Evolutionary conservation across 108 stramenopile genomes (phyloP).

Genomic region (Schizochytrium sp.): DNA sequence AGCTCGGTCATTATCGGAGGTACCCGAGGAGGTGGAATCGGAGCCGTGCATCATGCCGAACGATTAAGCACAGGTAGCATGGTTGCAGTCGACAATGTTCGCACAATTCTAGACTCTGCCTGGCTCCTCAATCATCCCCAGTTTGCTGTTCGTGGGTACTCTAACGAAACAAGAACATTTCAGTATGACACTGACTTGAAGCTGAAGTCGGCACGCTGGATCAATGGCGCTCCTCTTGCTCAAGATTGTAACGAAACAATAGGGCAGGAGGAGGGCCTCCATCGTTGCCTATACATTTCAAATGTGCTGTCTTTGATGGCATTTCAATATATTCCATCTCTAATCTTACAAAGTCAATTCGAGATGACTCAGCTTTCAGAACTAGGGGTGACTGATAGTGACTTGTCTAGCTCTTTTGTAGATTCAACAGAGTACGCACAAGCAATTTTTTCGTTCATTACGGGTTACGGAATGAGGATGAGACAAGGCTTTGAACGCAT

Average conservation of each 20-base stretch:
- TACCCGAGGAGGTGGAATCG: constrained; percentile 25
- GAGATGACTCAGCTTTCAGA: not conserved
- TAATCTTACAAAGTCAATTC: not conserved
- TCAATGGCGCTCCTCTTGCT: not conserved
- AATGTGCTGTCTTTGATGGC: not conserved
- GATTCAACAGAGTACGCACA: not conserved
- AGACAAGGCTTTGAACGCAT: not conserved
- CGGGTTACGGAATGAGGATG: not conserved
- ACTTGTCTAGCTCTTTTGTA: not conserved
- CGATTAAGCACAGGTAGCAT: not conserved
- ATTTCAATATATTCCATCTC: constrained; percentile 1
- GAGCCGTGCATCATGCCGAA: not conserved
- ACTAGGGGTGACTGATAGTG: not conserved
- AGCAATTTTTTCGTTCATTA: not conserved
- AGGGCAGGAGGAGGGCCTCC: not conserved
- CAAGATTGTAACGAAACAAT: not conserved
- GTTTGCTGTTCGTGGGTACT: not conserved
- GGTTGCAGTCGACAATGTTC: not conserved
- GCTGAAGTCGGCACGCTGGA: constrained; percentile 34
- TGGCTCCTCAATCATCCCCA: not conserved
- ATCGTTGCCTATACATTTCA: not conserved
- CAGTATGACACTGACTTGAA: constrained; percentile 2
- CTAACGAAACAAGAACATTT: not conserved
- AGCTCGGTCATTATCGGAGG: constrained; percentile 44
- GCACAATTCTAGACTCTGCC: constrained; percentile 34